Percentiles rank a stretch among this genome's conserved stretches.
Conservation (phyloP, 2,329 filamentous ascomycete genomes). For the Neonectria magnoliae region DNA sequence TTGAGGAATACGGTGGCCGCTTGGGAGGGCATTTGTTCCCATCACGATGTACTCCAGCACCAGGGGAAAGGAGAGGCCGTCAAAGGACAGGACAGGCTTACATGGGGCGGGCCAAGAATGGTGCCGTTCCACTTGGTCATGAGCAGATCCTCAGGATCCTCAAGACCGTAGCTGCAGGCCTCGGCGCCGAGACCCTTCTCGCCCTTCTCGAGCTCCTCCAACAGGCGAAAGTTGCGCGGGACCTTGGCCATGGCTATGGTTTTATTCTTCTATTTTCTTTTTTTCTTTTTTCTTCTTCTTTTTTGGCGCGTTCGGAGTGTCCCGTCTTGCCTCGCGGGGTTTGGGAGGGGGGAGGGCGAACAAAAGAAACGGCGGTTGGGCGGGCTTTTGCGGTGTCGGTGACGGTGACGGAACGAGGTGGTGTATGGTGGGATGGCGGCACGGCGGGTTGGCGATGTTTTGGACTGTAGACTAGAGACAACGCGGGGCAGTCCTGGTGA, state of each 20-base stretch:
- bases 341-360: not conserved
- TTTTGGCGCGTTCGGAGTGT: not conserved
- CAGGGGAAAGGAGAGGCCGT: not conserved
- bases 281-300: not conserved
- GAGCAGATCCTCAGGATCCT: slow-evolving; percentile 91
- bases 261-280: slow-evolving; percentile 2
- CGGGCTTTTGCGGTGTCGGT: slow-evolving; percentile 2
- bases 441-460: slow-evolving; percentile 9
- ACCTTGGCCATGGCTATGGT: slow-evolving; percentile 65
- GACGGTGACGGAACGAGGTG: not conserved
- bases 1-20: not conserved
- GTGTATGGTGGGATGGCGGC: not conserved
- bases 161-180: slow-evolving; percentile 95
- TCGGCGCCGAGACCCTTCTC: slow-evolving; percentile 97
- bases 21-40: not conserved
- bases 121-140: slow-evolving; percentile 99
- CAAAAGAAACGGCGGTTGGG: slow-evolving; percentile 3
- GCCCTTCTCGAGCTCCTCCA: slow-evolving; percentile 98
- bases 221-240: slow-evolving; percentile 93
- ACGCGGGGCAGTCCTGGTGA: slow-evolving; percentile 29
- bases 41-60: not conserved
- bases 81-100: slow-evolving; percentile 59
- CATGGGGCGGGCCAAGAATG: slow-evolving; percentile 94
- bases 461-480: slow-evolving; percentile 12
- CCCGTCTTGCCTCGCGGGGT: not conserved